Percentiles rank a stretch among this genome's conserved stretches.
phyloP scores from a whole-genome alignment of 768 basidiomycete species.

The Rhodosporidiobolus odoratus region DNA sequence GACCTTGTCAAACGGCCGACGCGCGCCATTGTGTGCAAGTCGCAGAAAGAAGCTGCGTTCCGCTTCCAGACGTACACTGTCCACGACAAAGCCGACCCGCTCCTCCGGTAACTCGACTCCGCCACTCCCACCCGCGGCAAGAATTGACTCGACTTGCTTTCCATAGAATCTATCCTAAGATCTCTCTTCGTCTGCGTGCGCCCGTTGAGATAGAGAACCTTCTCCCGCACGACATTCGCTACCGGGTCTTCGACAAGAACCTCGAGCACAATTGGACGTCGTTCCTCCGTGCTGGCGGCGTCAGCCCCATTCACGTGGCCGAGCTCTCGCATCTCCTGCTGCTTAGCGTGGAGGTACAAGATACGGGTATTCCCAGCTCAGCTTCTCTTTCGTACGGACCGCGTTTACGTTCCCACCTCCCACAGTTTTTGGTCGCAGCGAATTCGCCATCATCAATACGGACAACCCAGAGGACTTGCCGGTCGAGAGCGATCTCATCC shows the following conservation, averaged over 20 bases:
- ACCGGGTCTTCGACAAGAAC: constrained; percentile 94
- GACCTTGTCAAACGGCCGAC: constrained; percentile 65
- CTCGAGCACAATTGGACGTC: constrained; percentile 90
- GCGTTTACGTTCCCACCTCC: background rate
- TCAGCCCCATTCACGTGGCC: constrained; percentile 94
- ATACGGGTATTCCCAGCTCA: constrained; percentile 60
- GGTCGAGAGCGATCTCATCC: constrained; percentile 63
- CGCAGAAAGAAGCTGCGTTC: constrained; percentile 79
- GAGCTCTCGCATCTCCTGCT: constrained; percentile 84
- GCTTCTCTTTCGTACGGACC: background rate
- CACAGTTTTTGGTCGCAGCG: constrained; percentile 82
- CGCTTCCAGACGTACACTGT: constrained; percentile 88
- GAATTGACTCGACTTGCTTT: too few species aligned
- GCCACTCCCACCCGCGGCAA: constrained; percentile 2
- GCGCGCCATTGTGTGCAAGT: constrained; percentile 78
- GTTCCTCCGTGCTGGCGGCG: constrained; percentile 83
- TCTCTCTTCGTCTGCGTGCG: constrained; percentile 78
- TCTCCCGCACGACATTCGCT: constrained; percentile 86
- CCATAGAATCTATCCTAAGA: constrained; percentile 71
- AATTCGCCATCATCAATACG: constrained; percentile 95
- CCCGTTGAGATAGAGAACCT: constrained; percentile 94
- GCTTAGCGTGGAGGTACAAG: constrained; percentile 79
- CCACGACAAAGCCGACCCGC: constrained; percentile 60
- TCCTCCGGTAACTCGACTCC: constrained; percentile 51
- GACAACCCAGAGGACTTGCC: constrained; percentile 86